phyloP scores from a whole-genome alignment of 176 grass and related monocot species.

The Hordeum marinum region DNA sequence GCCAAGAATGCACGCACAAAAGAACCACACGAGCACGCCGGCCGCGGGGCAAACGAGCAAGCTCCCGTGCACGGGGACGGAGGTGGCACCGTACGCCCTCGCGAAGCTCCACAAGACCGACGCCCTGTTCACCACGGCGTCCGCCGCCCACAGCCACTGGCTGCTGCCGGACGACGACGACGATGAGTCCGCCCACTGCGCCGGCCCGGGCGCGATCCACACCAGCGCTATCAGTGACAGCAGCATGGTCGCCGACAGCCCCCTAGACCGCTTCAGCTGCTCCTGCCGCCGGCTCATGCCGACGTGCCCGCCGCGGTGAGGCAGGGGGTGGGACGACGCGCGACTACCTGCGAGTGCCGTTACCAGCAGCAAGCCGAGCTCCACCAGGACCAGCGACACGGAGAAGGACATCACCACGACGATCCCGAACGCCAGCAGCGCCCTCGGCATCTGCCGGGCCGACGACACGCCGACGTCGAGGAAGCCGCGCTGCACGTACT shows the following conservation, averaged over 20 bases:
- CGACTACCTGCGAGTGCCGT: background rate
- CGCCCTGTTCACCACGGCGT: background rate
- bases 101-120: conserved; percentile 17
- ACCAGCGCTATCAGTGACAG: conserved; percentile 30
- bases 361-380: conserved; percentile 27
- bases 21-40: conserved; percentile 13
- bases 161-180: background rate
- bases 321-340: background rate
- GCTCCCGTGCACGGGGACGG: background rate
- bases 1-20: background rate
- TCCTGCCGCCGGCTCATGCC: conserved; percentile 9
- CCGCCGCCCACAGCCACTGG: background rate
- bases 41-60: conserved; percentile 1
- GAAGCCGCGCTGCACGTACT: conserved; percentile 22
- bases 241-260: conserved; percentile 35
- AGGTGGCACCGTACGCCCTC: background rate
- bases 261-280: conserved; percentile 33
- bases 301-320: background rate
- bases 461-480: conserved; percentile 1
- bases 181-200: conserved; percentile 19
- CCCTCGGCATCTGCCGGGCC: background rate
- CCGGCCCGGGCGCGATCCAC: conserved; percentile 40
- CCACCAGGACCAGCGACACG: conserved; percentile 16
- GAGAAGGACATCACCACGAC: conserved; percentile 10
- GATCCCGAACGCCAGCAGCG: conserved; percentile 28